Evolutionary conservation across 352 stramenopile species (phyloP).

Genomic region (Globisporangium recalcitrans): DNA sequence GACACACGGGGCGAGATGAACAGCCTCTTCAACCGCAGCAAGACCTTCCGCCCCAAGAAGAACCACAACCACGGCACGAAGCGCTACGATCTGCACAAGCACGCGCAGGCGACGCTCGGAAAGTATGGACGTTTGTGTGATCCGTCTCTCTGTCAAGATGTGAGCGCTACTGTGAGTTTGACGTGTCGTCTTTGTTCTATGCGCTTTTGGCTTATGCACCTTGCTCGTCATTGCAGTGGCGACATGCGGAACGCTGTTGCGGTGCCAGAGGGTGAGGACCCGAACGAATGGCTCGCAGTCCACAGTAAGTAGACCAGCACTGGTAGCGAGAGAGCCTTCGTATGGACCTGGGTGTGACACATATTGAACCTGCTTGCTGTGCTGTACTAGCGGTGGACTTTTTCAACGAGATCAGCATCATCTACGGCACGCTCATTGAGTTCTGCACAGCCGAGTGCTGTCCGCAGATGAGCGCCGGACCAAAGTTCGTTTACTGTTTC

Average conservation of each 20-base stretch:
- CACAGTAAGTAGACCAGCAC: slow-evolving; percentile 54
- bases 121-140: slow-evolving; percentile 37
- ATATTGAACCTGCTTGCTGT: background rate
- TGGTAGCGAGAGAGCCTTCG: background rate
- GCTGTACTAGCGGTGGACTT: slow-evolving; percentile 86
- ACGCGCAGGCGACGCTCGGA: slow-evolving; percentile 71
- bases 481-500: slow-evolving; percentile 32
- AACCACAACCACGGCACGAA: slow-evolving; percentile 77
- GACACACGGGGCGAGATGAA: slow-evolving; percentile 31
- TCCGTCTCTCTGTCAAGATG: slow-evolving; percentile 5
- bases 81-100: slow-evolving; percentile 81
- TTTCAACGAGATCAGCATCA: slow-evolving; percentile 92
- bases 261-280: slow-evolving; percentile 72
- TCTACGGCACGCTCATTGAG: slow-evolving; percentile 89
- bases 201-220: too few relatives aligned
- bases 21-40: slow-evolving; percentile 76
- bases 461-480: slow-evolving; percentile 67
- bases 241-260: slow-evolving; percentile 61
- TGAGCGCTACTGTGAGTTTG: background rate
- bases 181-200: background rate
- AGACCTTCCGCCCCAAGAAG: slow-evolving; percentile 87
- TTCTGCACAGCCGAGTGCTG: slow-evolving; percentile 68
- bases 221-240: slow-evolving; percentile 25
- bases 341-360: too few relatives aligned
- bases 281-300: slow-evolving; percentile 91